Conservation (phyloP, 345 rosid species). For the Citrus maxima region DNA sequence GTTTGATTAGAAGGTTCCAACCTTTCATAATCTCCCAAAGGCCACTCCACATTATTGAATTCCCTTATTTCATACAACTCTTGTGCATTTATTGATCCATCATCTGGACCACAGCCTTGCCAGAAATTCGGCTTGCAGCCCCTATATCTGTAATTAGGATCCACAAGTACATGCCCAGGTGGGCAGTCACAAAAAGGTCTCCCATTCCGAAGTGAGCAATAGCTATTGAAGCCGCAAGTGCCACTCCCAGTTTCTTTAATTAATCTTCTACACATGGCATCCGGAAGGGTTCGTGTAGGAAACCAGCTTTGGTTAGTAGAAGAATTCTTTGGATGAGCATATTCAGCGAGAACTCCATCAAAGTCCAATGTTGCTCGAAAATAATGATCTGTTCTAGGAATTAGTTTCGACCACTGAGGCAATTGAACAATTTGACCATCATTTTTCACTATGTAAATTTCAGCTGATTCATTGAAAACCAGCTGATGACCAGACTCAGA, state of each 20-base stretch:
- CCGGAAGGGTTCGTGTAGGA: neutral
- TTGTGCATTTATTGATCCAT: constrained; percentile 7
- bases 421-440: constrained; percentile 8
- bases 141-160: neutral
- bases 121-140: constrained; percentile 17
- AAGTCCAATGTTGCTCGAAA: constrained; percentile 27
- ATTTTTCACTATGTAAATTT: neutral
- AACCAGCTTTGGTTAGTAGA: constrained; percentile 6
- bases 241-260: constrained; percentile 8
- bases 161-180: constrained; percentile 13
- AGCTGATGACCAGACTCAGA: constrained; percentile 9
- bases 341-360: constrained; percentile 24
- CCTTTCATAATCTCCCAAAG: constrained; percentile 14
- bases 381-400: constrained; percentile 7
- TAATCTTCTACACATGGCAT: constrained; percentile 11
- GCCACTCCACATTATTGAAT: constrained; percentile 1
- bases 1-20: constrained; percentile 1
- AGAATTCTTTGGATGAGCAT: constrained; percentile 15
- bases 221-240: constrained; percentile 28
- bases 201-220: constrained; percentile 6
- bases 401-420: neutral
- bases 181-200: constrained; percentile 23
- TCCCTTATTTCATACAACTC: constrained; percentile 12
- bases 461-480: constrained; percentile 19
- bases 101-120: constrained; percentile 18